Evolutionary conservation across 352 stramenopile genomes (phyloP).

Genomic region (Halophytophthora polymorphica): DNA sequence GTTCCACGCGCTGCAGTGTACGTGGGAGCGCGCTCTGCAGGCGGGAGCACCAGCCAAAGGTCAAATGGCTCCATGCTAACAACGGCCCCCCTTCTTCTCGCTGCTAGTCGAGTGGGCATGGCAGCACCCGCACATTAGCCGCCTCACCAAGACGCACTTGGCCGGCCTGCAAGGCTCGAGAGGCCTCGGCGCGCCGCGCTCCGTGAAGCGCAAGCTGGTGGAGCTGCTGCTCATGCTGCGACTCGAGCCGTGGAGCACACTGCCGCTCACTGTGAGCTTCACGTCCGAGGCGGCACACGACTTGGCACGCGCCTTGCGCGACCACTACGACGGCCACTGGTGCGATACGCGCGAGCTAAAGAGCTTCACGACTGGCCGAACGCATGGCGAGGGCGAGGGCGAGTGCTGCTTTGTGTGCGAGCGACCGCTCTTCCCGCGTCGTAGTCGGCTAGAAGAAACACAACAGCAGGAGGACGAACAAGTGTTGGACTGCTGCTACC

Average conservation of each 20-base stretch:
- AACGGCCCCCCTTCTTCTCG: no score
- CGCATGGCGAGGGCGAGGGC: not conserved
- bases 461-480: not conserved
- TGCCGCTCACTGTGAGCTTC: slow-evolving; percentile 54
- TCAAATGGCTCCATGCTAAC: not conserved
- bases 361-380: not conserved
- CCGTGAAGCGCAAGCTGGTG: slow-evolving; percentile 66
- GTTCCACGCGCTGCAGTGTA: slow-evolving; percentile 73
- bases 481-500: slow-evolving; percentile 41
- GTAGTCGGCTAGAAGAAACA: slow-evolving; percentile 3
- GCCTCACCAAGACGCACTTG: slow-evolving; percentile 46
- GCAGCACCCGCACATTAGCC: slow-evolving; percentile 64
- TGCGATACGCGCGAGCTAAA: slow-evolving; percentile 37
- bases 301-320: slow-evolving; percentile 26
- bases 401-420: slow-evolving; percentile 56
- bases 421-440: slow-evolving; percentile 7
- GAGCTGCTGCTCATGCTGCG: slow-evolving; percentile 69
- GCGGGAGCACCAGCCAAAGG: not conserved
- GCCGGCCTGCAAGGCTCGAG: slow-evolving; percentile 25
- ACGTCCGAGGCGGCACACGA: slow-evolving; percentile 39
- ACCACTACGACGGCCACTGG: slow-evolving; percentile 27
- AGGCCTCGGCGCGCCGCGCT: slow-evolving; percentile 45
- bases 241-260: slow-evolving; percentile 41
- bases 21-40: slow-evolving; percentile 9
- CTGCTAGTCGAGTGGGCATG: slow-evolving; percentile 69